Conservation (phyloP, 805 yeast species). For the Candida glaebosa region DNA sequence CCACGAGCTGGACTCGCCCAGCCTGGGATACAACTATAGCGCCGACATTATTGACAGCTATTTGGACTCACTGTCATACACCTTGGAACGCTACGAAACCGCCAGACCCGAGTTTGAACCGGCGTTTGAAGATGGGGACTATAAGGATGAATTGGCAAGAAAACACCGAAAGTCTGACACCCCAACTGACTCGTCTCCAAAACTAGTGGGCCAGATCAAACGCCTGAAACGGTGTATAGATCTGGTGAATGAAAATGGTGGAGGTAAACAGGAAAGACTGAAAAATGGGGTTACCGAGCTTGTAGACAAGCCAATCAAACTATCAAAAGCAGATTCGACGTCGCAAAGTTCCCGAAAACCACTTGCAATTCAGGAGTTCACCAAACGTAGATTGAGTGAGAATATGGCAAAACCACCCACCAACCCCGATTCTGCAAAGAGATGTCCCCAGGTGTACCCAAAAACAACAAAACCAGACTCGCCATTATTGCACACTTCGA, state of each 20-base stretch:
- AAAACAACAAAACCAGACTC: background rate
- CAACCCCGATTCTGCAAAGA: no score
- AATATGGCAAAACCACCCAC: background rate
- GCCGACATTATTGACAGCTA: background rate
- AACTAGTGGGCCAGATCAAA: background rate
- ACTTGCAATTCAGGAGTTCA: background rate
- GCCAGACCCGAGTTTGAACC: background rate
- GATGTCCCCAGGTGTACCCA: no score
- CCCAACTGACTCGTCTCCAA: background rate
- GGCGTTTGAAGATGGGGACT: background rate
- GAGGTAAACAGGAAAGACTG: no score
- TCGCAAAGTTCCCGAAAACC: background rate
- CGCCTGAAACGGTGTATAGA: no score
- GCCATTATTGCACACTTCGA: background rate
- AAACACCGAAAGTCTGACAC: background rate
- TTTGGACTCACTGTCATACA: background rate
- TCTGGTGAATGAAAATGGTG: no score
- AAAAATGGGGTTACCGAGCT: no score
- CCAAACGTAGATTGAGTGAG: background rate
- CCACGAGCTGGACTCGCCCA: no score
- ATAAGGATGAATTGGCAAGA: background rate
- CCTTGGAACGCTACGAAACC: conserved; percentile 3
- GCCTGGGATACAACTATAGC: no score
- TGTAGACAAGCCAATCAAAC: background rate
- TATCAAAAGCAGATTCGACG: background rate